Evolutionary conservation across 352 stramenopile genomes (phyloP).

Genomic region (Thalassiosira hispida): DNA sequence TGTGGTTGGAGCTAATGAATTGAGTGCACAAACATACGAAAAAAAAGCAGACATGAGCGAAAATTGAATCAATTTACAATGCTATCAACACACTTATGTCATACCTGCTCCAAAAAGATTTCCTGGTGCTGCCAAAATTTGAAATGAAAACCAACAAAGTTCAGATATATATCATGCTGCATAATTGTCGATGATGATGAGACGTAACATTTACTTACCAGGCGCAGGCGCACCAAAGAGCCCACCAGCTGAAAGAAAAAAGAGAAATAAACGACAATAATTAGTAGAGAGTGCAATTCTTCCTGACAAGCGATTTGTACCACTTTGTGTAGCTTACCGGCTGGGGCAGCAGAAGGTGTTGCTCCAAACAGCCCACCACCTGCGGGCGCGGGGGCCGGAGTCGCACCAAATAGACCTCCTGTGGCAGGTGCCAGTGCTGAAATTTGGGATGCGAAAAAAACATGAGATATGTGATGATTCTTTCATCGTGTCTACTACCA

Average conservation of each 20-base stretch:
- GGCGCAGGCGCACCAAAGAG: conserved; percentile 16
- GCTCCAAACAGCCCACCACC: conserved; percentile 20
- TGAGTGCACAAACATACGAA: neutral
- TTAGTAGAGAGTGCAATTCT: too few species aligned
- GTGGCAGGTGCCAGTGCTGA: conserved; percentile 6
- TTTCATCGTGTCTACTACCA: neutral
- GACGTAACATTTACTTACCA: conserved; percentile 9
- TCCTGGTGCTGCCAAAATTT: conserved; percentile 12
- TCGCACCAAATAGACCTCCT: conserved; percentile 25
- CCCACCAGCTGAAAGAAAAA: conserved; percentile 7
- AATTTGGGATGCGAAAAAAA: conserved; percentile 1
- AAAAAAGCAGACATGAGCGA: neutral
- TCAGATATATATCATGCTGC: neutral
- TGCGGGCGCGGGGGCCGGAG: conserved; percentile 10
- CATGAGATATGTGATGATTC: neutral
- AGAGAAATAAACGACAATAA: neutral
- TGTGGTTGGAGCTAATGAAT: conserved; percentile 27
- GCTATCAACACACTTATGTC: too few species aligned
- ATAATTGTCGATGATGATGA: neutral
- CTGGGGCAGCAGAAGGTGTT: conserved; percentile 18
- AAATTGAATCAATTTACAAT: too few species aligned
- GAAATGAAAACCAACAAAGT: neutral
- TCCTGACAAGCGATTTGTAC: too few species aligned
- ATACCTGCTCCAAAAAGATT: conserved; percentile 25
- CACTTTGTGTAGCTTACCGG: neutral